Evolutionary conservation across 2,329 filamentous ascomycete species (phyloP), one percentile per base, ranked within the genome.

Genomic region (Beauveria rudraprayagi): DNA sequence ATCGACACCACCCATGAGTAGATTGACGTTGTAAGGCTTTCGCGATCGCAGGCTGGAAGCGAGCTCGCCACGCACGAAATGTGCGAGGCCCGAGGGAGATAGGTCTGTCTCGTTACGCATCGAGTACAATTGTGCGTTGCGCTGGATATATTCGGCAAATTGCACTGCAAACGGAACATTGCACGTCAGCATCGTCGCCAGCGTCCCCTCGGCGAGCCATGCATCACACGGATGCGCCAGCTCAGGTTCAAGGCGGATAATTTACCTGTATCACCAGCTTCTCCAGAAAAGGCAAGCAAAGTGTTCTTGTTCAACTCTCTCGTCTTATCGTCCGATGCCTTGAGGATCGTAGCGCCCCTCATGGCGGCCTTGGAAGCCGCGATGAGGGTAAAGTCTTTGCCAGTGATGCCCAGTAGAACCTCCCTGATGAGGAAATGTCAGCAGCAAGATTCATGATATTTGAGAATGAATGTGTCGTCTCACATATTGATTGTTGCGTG

Each of bases 121-220:
- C 67, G 90, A 92, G 80, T 99, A 99, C 72, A 99, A 89, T 78
- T 96, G 91, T 65, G 94, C 88, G 77, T 99, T 99, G 74, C 93
- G 92, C 84, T 97, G 92, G 75, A 99, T 95, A 80, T 93, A 99
- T 80, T 99, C 94, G 75, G 95, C 91, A 76, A 99, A 99, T 87
- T 99, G 93, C 65, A 97, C 92, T 96, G 73, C 41, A 56, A 28
- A 48, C 44, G 16, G 30, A 30, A 7, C 24, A 43, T 14, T n/a
- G 41, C 44, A 50, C 19, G 47, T 57, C 26, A 51, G 44, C 28
- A 24, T 52, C 34, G 22, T 55, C 17, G 16, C 43, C 50, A 22
- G 30, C 37, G 30, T 26, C 26, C 30, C 17, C 53, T 19, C n/a
- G 17, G 4, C n/a, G 16, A 4, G 14, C 8, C 5, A 24, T 24